Percentiles rank a stretch among this genome's conserved stretches.
Conservation (phyloP, 352 stramenopile genomes). For the Phytophthora idaei region DNA sequence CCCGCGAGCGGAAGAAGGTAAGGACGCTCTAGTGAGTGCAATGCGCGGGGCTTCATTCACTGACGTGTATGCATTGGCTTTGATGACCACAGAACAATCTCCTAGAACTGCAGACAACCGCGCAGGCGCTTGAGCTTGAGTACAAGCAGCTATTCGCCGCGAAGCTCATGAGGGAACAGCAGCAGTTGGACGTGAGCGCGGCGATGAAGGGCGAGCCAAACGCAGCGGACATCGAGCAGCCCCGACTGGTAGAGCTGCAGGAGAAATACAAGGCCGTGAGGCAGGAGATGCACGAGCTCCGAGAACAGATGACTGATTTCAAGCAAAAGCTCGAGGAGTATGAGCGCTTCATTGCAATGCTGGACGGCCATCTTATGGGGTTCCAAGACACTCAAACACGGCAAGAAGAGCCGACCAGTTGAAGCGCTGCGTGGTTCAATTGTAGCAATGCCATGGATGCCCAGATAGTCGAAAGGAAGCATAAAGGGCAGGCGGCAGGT, state of each 20-base stretch:
- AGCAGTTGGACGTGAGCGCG: conserved; percentile 15
- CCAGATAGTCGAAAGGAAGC: conserved; percentile 28
- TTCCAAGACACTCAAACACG: conserved; percentile 39
- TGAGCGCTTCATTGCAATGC: conserved; percentile 54
- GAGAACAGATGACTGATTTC: conserved; percentile 47
- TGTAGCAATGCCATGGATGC: conserved; percentile 19
- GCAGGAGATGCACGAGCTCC: conserved; percentile 48
- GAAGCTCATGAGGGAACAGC: conserved; percentile 34
- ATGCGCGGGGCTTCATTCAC: not conserved
- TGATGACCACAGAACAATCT: conserved; percentile 33
- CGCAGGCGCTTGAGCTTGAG: conserved; percentile 41
- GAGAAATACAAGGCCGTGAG: conserved; percentile 48
- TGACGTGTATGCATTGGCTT: conserved; percentile 1
- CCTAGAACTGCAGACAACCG: conserved; percentile 44
- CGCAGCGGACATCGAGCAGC: conserved; percentile 35
- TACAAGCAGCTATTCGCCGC: conserved; percentile 46
- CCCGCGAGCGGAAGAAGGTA: conserved; percentile 52
- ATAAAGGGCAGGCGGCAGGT: conserved; percentile 24
- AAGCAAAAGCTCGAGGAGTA: conserved; percentile 57
- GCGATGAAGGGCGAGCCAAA: conserved; percentile 23
- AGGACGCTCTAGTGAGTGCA: not conserved
- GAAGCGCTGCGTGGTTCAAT: conserved; percentile 11
- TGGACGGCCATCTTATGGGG: conserved; percentile 50
- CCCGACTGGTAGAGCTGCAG: conserved; percentile 37
- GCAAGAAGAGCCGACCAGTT: conserved; percentile 27